Percentiles rank a stretch among this genome's conserved stretches.
These are phyloP conservation scores for Alternaria novae-zelandiae DNA, from an alignment of 2,329 filamentous ascomycete species.

Conservation along the genomic window DNA sequence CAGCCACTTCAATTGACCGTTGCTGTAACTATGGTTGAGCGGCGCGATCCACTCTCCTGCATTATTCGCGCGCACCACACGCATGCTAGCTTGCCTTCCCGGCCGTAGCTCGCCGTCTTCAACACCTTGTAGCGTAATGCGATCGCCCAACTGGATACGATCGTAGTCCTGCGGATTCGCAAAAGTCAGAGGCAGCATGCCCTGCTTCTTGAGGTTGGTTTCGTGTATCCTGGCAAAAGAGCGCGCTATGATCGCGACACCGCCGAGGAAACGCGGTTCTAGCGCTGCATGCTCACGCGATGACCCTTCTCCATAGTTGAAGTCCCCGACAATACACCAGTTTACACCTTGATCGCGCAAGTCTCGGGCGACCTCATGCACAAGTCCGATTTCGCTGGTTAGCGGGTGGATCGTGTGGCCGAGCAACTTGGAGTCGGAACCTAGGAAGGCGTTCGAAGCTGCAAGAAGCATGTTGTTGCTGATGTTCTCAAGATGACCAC, in stretches of 20 bases:
- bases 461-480: constrained; percentile 47
- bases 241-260: constrained; percentile 30
- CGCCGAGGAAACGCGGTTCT: constrained; percentile 33
- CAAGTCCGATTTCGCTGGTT: constrained; percentile 15
- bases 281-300: constrained; percentile 37
- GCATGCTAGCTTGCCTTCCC: constrained; percentile 38
- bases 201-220: constrained; percentile 41
- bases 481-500: constrained; percentile 51
- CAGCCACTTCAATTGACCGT: constrained; percentile 43
- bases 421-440: constrained; percentile 22
- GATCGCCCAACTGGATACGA: constrained; percentile 24
- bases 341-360: constrained; percentile 23
- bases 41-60: constrained; percentile 35
- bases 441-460: constrained; percentile 40
- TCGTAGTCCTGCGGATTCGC: constrained; percentile 23
- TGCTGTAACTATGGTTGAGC: constrained; percentile 45
- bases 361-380: constrained; percentile 37
- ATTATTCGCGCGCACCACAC: constrained; percentile 26
- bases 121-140: constrained; percentile 22
- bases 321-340: constrained; percentile 47
- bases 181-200: constrained; percentile 38
- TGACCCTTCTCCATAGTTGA: constrained; percentile 39
- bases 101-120: constrained; percentile 30
- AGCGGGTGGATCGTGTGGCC: constrained; percentile 36
- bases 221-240: constrained; percentile 39